These are phyloP conservation scores for Trichosanthes truncata DNA, from an alignment of 306 rosid genomes.

Conservation along the genomic window DNA sequence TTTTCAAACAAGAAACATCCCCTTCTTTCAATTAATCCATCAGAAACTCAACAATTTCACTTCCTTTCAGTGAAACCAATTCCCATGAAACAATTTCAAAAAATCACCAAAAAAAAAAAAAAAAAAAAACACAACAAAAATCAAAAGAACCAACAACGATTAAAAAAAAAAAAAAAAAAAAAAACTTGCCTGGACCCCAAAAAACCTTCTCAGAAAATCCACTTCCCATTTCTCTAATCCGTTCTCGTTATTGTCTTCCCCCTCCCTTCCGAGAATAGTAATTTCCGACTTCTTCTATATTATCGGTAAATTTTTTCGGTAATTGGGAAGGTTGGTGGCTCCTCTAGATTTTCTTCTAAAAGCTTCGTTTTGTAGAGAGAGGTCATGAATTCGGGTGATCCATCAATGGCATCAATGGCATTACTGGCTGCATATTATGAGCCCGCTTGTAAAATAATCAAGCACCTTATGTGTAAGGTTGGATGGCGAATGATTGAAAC, in stretches of 20 bases:
- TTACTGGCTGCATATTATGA: slow-evolving; percentile 73
- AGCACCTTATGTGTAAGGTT: too few relatives aligned
- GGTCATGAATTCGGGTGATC: slow-evolving; percentile 42
- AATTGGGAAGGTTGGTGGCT: neutral
- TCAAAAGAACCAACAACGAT: too few relatives aligned
- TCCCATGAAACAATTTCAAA: neutral
- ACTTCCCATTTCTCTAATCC: neutral
- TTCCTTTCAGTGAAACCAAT: neutral
- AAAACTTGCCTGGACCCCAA: too few relatives aligned
- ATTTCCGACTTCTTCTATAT: neutral
- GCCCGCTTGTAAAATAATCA: too few relatives aligned
- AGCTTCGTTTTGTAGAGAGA: neutral
- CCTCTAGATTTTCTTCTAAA: neutral
- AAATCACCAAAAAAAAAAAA: too few relatives aligned
- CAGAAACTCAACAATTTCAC: neutral
- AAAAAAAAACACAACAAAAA: too few relatives aligned
- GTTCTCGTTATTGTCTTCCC: neutral
- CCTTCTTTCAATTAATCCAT: neutral
- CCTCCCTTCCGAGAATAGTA: neutral
- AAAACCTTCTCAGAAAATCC: too few relatives aligned
- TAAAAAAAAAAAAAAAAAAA: neutral
- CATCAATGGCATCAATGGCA: slow-evolving; percentile 58
- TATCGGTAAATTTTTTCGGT: neutral
- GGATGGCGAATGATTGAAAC: too few relatives aligned
- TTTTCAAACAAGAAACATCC: neutral